Evolutionary conservation across 495 filamentous ascomycete species (phyloP).

Genomic region (Penicillium manginii): DNA sequence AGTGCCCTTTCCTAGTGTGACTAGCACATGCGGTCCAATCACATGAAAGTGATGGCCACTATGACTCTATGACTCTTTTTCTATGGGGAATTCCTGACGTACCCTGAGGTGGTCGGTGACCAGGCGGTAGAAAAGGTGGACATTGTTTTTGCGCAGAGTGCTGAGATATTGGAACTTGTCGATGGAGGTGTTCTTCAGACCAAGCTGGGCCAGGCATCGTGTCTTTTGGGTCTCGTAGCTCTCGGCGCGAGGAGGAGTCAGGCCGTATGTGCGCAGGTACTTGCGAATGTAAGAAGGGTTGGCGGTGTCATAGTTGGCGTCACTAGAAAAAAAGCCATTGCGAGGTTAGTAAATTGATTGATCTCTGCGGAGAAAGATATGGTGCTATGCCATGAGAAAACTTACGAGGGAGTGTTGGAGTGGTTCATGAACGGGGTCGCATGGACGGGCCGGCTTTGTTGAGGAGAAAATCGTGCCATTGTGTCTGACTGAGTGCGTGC

Average conservation of each 20-base stretch:
- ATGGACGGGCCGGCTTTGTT: conserved; percentile 47
- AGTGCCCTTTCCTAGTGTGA: neutral
- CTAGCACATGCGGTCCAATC: conserved; percentile 14
- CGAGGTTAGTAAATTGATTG: neutral
- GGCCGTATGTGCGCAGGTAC: conserved; percentile 70
- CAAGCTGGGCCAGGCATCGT: conserved; percentile 76
- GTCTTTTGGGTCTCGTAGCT: conserved; percentile 68
- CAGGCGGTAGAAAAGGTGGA: conserved; percentile 93
- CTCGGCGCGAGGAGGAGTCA: conserved; percentile 72
- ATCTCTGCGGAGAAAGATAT: neutral
- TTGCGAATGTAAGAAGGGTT: conserved; percentile 66
- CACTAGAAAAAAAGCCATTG: conserved; percentile 26
- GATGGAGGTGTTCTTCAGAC: conserved; percentile 74
- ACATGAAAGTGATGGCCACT: conserved; percentile 2
- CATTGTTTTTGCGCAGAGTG: conserved; percentile 82
- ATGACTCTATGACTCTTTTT: neutral
- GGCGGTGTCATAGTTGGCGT: conserved; percentile 63
- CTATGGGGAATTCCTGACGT: conserved; percentile 18
- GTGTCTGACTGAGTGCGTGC: conserved; percentile 34
- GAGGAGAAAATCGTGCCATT: conserved; percentile 49
- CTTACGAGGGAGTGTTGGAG: conserved; percentile 39
- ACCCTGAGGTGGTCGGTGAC: conserved; percentile 86
- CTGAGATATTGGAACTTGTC: conserved; percentile 96
- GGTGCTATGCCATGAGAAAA: conserved; percentile 10
- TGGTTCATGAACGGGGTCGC: conserved; percentile 45